Evolutionary conservation across 148 eudicot genomes (phyloP).

Genomic region (Rhododendron henanense): DNA sequence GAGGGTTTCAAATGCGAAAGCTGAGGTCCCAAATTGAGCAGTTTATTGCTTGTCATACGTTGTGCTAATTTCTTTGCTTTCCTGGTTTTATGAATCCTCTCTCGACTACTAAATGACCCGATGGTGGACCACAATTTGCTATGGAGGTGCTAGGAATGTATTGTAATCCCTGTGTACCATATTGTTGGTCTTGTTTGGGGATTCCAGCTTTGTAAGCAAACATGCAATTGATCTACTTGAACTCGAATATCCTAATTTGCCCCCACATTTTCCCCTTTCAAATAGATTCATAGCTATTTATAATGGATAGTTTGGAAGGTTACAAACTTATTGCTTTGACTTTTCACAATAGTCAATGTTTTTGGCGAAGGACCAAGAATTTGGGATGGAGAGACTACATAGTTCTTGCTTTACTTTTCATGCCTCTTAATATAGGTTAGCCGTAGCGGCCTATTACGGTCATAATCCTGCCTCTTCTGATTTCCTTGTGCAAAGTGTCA

Average conservation of each 20-base stretch:
- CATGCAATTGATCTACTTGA: not conserved
- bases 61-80: not conserved
- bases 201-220: not conserved
- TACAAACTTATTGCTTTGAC: not conserved
- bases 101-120: not conserved
- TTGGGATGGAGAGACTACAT: not conserved
- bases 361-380: not conserved
- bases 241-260: too few species aligned
- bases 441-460: not conserved
- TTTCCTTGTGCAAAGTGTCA: not conserved
- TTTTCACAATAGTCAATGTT: not conserved
- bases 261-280: not conserved
- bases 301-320: not conserved
- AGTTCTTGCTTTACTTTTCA: not conserved
- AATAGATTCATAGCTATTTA: not conserved
- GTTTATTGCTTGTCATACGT: not conserved
- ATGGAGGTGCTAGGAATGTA: not conserved
- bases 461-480: not conserved
- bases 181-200: too few species aligned
- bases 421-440: not conserved
- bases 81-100: not conserved
- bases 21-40: not conserved
- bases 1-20: not conserved
- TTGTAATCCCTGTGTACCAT: not conserved
- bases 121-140: not conserved